A percentile compares a stretch with the other conserved stretches of the same genome.
These are phyloP conservation scores for Rhodomyrtus tomentosa DNA, from an alignment of 345 rosid genomes.

Conservation along the genomic window DNA sequence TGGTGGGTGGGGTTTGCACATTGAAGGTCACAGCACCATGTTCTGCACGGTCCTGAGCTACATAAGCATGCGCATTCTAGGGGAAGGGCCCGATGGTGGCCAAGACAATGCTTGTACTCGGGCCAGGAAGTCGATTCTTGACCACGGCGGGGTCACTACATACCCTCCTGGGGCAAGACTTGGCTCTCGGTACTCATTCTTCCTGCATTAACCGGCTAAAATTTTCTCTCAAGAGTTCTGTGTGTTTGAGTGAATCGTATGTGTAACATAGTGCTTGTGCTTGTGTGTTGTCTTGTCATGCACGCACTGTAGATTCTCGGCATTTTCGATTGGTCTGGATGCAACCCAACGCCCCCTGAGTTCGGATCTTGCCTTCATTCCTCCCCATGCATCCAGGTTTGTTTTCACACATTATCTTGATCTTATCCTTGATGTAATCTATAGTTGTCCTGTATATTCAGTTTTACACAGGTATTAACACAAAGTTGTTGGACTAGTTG, in stretches of 20 bases:
- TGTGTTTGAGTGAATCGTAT: background rate
- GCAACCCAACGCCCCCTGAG: constrained; percentile 18
- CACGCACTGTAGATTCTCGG: constrained; percentile 8
- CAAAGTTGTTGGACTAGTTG: background rate
- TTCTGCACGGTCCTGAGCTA: constrained; percentile 17
- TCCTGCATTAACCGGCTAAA: background rate
- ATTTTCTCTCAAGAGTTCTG: background rate
- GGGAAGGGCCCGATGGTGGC: constrained; percentile 19
- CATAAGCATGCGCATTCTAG: constrained; percentile 24
- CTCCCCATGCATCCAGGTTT: constrained; percentile 21
- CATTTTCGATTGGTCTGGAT: constrained; percentile 12
- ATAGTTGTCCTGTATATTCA: background rate
- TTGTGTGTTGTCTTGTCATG: background rate
- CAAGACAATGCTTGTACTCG: constrained; percentile 12
- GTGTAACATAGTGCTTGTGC: background rate
- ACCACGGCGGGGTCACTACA: constrained; percentile 13
- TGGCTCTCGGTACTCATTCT: constrained; percentile 18
- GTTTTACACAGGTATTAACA: background rate
- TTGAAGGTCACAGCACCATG: constrained; percentile 27
- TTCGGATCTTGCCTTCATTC: constrained; percentile 22
- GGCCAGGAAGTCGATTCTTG: constrained; percentile 20
- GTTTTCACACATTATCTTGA: background rate
- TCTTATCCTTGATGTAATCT: background rate
- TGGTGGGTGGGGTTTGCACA: constrained; percentile 28
- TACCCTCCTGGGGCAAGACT: constrained; percentile 30